Evolutionary conservation across 164 flowering plant genomes (phyloP).

Genomic region (Magnolia sinica): DNA sequence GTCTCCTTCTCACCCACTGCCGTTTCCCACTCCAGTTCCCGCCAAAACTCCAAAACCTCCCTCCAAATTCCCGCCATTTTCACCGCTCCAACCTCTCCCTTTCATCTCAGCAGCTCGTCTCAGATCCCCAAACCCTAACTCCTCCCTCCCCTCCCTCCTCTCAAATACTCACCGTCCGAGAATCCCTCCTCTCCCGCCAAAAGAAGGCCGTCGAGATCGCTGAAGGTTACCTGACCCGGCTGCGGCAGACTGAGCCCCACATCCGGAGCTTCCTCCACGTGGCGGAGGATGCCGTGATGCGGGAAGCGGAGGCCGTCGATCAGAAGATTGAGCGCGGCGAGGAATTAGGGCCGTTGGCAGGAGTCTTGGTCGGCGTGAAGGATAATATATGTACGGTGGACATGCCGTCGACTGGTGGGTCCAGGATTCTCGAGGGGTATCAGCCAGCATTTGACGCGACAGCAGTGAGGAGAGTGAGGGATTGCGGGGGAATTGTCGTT

Average conservation of each 20-base stretch:
- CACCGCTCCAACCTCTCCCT: constrained; percentile 12
- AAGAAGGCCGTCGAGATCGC: constrained; percentile 45
- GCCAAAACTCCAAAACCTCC: constrained; percentile 2
- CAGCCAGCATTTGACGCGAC: constrained; percentile 84
- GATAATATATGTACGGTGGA: constrained; percentile 79
- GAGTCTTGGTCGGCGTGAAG: constrained; percentile 76
- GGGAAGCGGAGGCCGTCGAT: constrained; percentile 60
- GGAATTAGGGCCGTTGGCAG: constrained; percentile 65
- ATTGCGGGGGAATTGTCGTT: constrained; percentile 68
- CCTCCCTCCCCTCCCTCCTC: constrained; percentile 28
- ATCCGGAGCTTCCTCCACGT: constrained; percentile 69
- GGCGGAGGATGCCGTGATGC: constrained; percentile 37
- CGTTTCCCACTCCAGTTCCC: constrained; percentile 19
- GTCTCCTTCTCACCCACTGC: constrained; percentile 25
- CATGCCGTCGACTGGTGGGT: constrained; percentile 89
- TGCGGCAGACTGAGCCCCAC: constrained; percentile 60
- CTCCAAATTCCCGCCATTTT: constrained; percentile 13
- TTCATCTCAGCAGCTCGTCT: constrained; percentile 14
- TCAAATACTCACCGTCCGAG: constrained; percentile 36
- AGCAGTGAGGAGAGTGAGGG: constrained; percentile 65
- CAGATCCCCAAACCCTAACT: constrained; percentile 19
- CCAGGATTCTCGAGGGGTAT: constrained; percentile 62
- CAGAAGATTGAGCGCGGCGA: constrained; percentile 45
- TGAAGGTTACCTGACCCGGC: constrained; percentile 48
- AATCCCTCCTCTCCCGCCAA: constrained; percentile 38